Evolutionary conservation across 441 rosid genomes (phyloP).

Genomic region (Brassica hybrid): DNA sequence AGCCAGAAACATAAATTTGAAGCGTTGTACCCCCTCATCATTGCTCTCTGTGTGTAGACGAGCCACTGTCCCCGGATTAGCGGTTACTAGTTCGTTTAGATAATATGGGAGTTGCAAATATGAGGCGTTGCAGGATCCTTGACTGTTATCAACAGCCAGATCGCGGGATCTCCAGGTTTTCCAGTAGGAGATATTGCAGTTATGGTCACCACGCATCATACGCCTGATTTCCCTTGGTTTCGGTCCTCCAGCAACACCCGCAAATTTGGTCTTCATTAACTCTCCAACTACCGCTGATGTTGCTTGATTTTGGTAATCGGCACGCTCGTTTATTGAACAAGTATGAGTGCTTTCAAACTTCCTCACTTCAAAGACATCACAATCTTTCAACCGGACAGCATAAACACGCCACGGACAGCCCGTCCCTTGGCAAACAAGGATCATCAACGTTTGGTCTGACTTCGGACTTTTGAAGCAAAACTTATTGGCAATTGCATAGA

Average conservation of each 20-base stretch:
- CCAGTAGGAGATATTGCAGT: not conserved
- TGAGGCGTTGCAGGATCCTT: not conserved
- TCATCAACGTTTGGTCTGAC: not conserved
- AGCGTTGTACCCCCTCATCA: not conserved
- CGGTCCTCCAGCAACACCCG: not conserved
- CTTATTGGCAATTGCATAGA: not conserved
- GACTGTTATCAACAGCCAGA: not conserved
- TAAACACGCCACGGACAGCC: not conserved
- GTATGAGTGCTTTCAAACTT: not conserved
- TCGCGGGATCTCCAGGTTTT: not conserved
- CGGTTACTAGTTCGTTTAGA: not conserved
- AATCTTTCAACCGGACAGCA: not conserved
- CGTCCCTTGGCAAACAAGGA: not conserved
- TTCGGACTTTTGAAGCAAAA: not conserved
- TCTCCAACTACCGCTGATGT: not conserved
- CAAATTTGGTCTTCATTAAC: not conserved
- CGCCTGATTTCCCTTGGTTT: not conserved
- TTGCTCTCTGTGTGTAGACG: not conserved
- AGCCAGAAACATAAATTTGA: not conserved
- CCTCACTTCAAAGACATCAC: not conserved
- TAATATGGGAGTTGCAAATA: not conserved
- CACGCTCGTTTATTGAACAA: not conserved
- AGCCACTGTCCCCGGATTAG: not conserved
- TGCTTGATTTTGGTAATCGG: not conserved
- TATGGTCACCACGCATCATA: not conserved